Percentiles rank a stretch among this genome's conserved stretches.
These are phyloP conservation scores for Colletotrichum horii DNA, from an alignment of 2,329 filamentous ascomycete species.

Conservation along the genomic window DNA sequence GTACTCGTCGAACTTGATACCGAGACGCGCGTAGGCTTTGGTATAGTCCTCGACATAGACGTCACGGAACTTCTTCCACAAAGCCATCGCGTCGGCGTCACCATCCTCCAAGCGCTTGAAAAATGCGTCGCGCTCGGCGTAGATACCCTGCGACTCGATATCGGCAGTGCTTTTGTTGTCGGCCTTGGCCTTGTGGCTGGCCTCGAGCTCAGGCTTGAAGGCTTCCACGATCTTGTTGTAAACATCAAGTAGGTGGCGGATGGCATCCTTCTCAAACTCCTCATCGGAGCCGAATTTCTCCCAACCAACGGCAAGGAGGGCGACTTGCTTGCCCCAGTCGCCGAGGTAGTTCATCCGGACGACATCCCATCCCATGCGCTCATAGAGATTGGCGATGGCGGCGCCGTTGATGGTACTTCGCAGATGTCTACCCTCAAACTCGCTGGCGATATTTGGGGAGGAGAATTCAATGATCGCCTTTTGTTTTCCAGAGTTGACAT, in stretches of 20 bases:
- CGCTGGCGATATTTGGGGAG: slow-evolving; percentile 78
- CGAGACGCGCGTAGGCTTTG: slow-evolving; percentile 63
- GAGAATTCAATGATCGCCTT: slow-evolving; percentile 74
- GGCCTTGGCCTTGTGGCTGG: slow-evolving; percentile 55
- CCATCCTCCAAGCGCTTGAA: slow-evolving; percentile 68
- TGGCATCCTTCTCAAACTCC: slow-evolving; percentile 66
- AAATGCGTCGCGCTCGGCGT: slow-evolving; percentile 62
- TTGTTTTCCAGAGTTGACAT: slow-evolving; percentile 44
- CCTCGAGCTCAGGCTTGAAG: slow-evolving; percentile 66
- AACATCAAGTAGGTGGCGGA: slow-evolving; percentile 75
- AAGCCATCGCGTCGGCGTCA: slow-evolving; percentile 57
- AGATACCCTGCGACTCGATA: slow-evolving; percentile 47
- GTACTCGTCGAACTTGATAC: slow-evolving; percentile 68
- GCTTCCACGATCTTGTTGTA: slow-evolving; percentile 73
- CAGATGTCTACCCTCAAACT: slow-evolving; percentile 77
- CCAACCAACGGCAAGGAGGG: slow-evolving; percentile 72
- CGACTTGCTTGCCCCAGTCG: slow-evolving; percentile 79
- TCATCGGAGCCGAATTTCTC: slow-evolving; percentile 71
- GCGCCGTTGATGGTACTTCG: slow-evolving; percentile 79
- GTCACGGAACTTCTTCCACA: slow-evolving; percentile 64
- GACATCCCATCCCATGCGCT: slow-evolving; percentile 73
- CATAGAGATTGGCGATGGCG: slow-evolving; percentile 73
- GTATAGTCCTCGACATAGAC: slow-evolving; percentile 64
- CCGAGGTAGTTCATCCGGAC: slow-evolving; percentile 77
- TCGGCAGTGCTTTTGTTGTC: slow-evolving; percentile 48